A percentile compares a stretch with the other conserved stretches of the same genome.
These are phyloP conservation scores for Daldinia childiae DNA, from an alignment of 495 filamentous ascomycete genomes.

Conservation along the genomic window DNA sequence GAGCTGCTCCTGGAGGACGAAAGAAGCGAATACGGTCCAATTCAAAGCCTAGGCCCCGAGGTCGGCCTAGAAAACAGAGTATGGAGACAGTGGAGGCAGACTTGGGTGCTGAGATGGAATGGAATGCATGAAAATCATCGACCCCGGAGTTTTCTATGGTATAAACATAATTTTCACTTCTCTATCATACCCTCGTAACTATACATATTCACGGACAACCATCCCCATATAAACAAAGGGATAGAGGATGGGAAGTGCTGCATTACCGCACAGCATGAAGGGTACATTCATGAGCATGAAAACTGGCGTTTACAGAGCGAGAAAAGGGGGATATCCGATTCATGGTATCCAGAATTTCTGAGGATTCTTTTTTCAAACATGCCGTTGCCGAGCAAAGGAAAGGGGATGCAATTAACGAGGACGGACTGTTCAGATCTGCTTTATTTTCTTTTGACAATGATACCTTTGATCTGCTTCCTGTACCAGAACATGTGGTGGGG, in stretches of 20 bases:
- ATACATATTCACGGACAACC: neutral
- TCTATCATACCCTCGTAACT: conserved; percentile 1
- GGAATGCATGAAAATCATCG: conserved; percentile 20
- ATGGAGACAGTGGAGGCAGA: conserved; percentile 44
- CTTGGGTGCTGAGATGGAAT: conserved; percentile 44
- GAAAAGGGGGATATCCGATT: conserved; percentile 2
- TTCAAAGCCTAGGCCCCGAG: conserved; percentile 52
- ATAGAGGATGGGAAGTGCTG: conserved; percentile 1
- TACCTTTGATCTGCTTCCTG: conserved; percentile 27
- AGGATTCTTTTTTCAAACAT: neutral
- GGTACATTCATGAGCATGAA: conserved; percentile 27
- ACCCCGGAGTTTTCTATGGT: conserved; percentile 5
- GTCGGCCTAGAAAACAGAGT: conserved; percentile 51
- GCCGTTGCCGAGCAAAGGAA: neutral
- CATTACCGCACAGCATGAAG: conserved; percentile 14
- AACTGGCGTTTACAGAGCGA: conserved; percentile 28
- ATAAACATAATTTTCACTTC: conserved; percentile 10
- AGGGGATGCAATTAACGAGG: neutral
- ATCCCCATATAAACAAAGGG: neutral
- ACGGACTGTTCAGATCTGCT: conserved; percentile 14
- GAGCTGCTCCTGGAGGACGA: conserved; percentile 50
- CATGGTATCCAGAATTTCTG: neutral
- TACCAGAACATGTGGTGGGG: conserved; percentile 3
- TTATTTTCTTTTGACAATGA: conserved; percentile 26
- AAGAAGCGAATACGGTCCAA: conserved; percentile 60